These are phyloP conservation scores for Hondaea fermentalgiana DNA, from an alignment of 108 stramenopile species.

Conservation along the genomic window DNA sequence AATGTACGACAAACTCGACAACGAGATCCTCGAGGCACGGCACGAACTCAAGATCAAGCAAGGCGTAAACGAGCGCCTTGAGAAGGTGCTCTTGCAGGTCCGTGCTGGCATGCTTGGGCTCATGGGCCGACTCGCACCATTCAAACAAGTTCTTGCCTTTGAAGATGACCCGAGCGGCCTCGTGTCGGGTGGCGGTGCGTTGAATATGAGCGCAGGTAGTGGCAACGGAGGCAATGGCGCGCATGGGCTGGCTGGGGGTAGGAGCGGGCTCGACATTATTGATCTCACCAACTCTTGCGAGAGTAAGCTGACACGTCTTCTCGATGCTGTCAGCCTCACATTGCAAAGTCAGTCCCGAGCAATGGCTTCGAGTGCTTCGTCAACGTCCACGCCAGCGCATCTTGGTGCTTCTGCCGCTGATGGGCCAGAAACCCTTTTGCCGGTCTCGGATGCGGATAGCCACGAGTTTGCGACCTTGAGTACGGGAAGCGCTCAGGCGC, in stretches of 20 bases:
- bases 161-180: neutral
- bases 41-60: constrained; percentile 17
- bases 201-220: too few species aligned
- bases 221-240: too few species aligned
- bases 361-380: neutral
- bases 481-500: neutral
- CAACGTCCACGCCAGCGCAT: neutral
- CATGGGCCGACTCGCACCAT: neutral
- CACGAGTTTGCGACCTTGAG: too few species aligned
- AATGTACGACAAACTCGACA: constrained; percentile 16
- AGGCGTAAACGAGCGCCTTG: neutral
- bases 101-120: constrained; percentile 1
- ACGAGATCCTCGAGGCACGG: neutral
- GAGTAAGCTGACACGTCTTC: neutral
- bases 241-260: neutral
- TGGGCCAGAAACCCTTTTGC: too few species aligned
- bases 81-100: neutral
- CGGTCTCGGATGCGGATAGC: too few species aligned
- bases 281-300: neutral
- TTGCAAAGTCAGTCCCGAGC: neutral
- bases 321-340: neutral
- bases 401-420: too few species aligned
- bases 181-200: neutral
- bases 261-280: neutral
- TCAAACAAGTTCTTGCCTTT: neutral